Base-by-base conservation (phyloP, 768 basidiomycete genomes). In the Daedaleopsis sinensis region DNA sequence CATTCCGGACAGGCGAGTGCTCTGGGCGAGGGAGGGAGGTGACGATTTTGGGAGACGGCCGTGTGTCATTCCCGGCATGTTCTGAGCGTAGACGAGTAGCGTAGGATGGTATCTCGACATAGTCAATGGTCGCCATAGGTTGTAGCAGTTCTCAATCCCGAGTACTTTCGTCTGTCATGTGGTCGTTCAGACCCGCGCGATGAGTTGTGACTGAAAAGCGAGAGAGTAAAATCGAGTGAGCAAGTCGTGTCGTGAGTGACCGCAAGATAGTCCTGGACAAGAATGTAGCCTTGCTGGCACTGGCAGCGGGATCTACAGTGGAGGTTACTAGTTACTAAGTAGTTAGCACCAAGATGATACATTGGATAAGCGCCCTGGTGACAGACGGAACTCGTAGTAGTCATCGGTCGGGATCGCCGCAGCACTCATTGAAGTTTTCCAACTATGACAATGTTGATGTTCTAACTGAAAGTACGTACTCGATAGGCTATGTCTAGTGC, bases 71-170 rank as follows among this genome's bases (percentile, higher is more conserved):
- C 57, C 55, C 46, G 52, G 68, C 47, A 68, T 63, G 37, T 62
- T 66, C 32, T 12, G 70, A 63, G 36, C 68, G 74, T 32, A 79
- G 73, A 1, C 73, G 74, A 16, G 71, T 72, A 0, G 76, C 80
- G 36, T 76, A 74, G 32, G 72, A 49, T 4, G 80, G 82, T 23
- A 82, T 70, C 12, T 77, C 78, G 36, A 77, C 75, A 65, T 84
- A 85, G 59, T 82, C 82, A 46, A 86, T 70, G 10, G 79, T 78
- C 12, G 82, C 78, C 82, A 84, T 79, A 36, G 48, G 64, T 43
- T 15, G 27, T 32, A 49, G n/a, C n/a, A n/a, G n/a, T n/a, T n/a
- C n/a, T n/a, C 19, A 15, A 9, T 23, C 6, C 11, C 23, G 9
- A n/a, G 12, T 47, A 2, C 15, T 21, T 24, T 49, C 7, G 9